phyloP scores from a whole-genome alignment of 148 eudicot species.

The Diospyros lotus region DNA sequence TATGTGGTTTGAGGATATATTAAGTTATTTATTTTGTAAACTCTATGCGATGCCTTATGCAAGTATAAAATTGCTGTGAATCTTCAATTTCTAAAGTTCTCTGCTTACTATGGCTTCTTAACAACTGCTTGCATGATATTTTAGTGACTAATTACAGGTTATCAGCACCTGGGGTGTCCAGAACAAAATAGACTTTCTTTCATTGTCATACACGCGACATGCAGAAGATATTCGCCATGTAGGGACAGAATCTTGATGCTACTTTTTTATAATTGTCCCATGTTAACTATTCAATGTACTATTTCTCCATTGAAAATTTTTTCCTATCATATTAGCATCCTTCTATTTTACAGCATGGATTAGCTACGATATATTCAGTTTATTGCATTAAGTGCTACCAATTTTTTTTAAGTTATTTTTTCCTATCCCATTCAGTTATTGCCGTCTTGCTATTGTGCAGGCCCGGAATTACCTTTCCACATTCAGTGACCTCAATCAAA shows the following conservation, averaged over 20 bases:
- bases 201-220: conserved; percentile 59
- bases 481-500: conserved; percentile 62
- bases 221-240: conserved; percentile 71
- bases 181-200: conserved; percentile 63
- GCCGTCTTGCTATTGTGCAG: conserved; percentile 25
- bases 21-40: too few species aligned
- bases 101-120: neutral
- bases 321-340: neutral
- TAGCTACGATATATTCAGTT: neutral
- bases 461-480: conserved; percentile 65
- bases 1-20: neutral
- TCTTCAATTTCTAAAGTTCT: neutral
- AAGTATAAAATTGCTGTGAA: neutral
- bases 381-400: neutral
- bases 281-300: too few species aligned
- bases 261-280: too few species aligned
- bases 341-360: neutral
- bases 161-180: conserved; percentile 54
- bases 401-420: too few species aligned
- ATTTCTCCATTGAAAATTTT: neutral
- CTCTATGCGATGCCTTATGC: neutral
- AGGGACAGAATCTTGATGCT: conserved; percentile 10
- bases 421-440: too few species aligned
- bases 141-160: conserved; percentile 26
- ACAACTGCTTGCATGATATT: conserved; percentile 5